These are phyloP conservation scores for Bassia scoparia DNA, from an alignment of 148 eudicot genomes.

Conservation along the genomic window DNA sequence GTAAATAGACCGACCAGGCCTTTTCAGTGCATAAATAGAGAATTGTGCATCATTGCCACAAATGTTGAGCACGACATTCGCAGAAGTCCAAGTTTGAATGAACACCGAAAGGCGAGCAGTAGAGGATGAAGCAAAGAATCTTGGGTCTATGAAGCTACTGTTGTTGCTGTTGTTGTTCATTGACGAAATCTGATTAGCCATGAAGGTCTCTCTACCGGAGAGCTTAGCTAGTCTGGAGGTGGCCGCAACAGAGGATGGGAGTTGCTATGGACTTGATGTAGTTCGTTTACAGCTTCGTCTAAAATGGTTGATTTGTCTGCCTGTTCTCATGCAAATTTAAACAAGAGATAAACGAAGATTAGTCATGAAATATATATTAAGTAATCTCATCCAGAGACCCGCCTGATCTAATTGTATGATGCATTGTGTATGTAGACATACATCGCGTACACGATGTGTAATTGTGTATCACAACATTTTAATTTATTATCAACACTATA, in stretches of 20 bases:
- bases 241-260: slow-evolving; percentile 10
- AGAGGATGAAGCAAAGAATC: slow-evolving; percentile 9
- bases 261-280: too few relatives aligned
- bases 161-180: slow-evolving; percentile 5
- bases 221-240: slow-evolving; percentile 20
- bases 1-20: slow-evolving; percentile 44
- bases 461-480: too few relatives aligned
- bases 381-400: too few relatives aligned
- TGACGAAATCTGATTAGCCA: slow-evolving; percentile 61
- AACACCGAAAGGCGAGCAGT: slow-evolving; percentile 31
- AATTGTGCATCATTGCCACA: slow-evolving; percentile 61
- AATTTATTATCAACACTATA: too few relatives aligned
- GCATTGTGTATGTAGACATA: too few relatives aligned
- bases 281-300: slow-evolving; percentile 66
- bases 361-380: too few relatives aligned
- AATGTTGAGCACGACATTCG: slow-evolving; percentile 56
- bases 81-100: slow-evolving; percentile 59
- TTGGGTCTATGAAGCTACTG: not conserved
- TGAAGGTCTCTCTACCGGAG: slow-evolving; percentile 44
- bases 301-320: slow-evolving; percentile 69
- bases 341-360: too few relatives aligned
- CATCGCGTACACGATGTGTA: too few relatives aligned
- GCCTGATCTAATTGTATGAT: too few relatives aligned
- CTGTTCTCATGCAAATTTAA: slow-evolving; percentile 26
- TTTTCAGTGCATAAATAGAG: slow-evolving; percentile 41